phyloP scores from a whole-genome alignment of 2,329 filamentous ascomycete species.

The Fusarium virguliforme region DNA sequence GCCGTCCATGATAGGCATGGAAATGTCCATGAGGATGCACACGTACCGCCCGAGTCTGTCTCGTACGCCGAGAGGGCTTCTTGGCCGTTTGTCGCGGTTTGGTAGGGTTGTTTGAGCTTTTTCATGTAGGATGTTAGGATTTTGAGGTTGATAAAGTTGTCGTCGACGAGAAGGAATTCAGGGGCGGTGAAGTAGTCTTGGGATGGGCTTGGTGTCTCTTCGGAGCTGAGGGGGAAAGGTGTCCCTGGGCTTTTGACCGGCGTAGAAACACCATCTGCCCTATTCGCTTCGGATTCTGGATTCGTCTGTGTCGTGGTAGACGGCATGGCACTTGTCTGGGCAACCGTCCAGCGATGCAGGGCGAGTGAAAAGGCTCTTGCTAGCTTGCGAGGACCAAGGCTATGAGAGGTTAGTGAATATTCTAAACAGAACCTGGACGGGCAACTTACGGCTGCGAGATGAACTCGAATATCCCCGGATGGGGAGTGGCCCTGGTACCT shows the following conservation, averaged over 20 bases:
- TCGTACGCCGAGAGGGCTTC: constrained; percentile 55
- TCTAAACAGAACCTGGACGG: accelerated
- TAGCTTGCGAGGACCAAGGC: constrained; percentile 58
- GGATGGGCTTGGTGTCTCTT: constrained; percentile 24
- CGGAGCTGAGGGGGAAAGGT: constrained; percentile 26
- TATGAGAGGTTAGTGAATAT: constrained; percentile 27
- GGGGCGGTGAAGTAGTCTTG: constrained; percentile 17
- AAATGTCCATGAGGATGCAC: constrained; percentile 65
- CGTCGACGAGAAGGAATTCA: constrained; percentile 59
- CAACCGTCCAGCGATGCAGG: constrained; percentile 50
- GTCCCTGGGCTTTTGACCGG: constrained; percentile 5
- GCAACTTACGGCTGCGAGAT: constrained; percentile 58
- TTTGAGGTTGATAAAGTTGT: constrained; percentile 60
- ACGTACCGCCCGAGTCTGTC: constrained; percentile 43
- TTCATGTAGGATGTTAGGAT: constrained; percentile 56
- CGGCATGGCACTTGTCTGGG: constrained; percentile 15
- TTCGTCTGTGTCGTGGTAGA: background rate
- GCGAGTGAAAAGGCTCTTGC: constrained; percentile 53
- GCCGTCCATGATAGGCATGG: constrained; percentile 72
- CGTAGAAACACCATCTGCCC: background rate
- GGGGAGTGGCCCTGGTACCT: constrained; percentile 35
- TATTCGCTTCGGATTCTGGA: background rate
- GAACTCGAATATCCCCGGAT: constrained; percentile 55
- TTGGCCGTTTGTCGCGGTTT: constrained; percentile 55
- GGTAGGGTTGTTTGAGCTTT: constrained; percentile 53